Evolutionary conservation across 2,329 filamentous ascomycete genomes (phyloP).

Genomic region (Stagonosporopsis vannaccii): DNA sequence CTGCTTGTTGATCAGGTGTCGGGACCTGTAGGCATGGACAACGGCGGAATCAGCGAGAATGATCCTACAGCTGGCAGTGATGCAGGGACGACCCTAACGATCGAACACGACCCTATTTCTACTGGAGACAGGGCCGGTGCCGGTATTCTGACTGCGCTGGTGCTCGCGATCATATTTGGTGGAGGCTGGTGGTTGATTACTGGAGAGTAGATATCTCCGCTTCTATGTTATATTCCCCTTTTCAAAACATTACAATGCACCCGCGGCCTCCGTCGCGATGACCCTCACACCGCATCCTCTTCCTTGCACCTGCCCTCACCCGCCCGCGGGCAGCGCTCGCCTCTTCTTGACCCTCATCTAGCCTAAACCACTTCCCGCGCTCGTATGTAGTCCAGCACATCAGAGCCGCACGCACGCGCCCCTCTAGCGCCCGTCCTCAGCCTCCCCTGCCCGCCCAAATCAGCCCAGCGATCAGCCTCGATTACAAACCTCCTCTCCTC

Average conservation of each 20-base stretch:
- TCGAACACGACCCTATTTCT: constrained; percentile 52
- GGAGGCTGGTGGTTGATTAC: constrained; percentile 61
- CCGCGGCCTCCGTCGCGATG: background rate
- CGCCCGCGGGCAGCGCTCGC: background rate
- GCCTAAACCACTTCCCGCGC: background rate
- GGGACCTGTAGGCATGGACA: constrained; percentile 55
- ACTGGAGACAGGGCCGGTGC: constrained; percentile 72
- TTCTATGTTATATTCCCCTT: background rate
- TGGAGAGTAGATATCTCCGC: constrained; percentile 16
- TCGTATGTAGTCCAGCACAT: background rate
- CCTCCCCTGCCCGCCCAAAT: background rate
- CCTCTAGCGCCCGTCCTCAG: background rate
- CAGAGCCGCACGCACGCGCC: background rate
- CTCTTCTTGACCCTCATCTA: too few relatives aligned
- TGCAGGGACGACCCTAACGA: constrained; percentile 29
- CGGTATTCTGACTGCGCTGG: constrained; percentile 66
- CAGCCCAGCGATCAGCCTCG: background rate
- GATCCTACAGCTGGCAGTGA: constrained; percentile 51
- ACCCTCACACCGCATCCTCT: background rate
- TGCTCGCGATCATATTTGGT: constrained; percentile 62
- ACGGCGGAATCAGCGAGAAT: constrained; percentile 60
- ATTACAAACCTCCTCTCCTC: background rate
- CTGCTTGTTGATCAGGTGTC: constrained; percentile 47
- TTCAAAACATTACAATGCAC: background rate
- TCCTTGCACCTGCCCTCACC: background rate